phyloP scores from a whole-genome alignment of 768 basidiomycete species.

The Boletus rubropictus region DNA sequence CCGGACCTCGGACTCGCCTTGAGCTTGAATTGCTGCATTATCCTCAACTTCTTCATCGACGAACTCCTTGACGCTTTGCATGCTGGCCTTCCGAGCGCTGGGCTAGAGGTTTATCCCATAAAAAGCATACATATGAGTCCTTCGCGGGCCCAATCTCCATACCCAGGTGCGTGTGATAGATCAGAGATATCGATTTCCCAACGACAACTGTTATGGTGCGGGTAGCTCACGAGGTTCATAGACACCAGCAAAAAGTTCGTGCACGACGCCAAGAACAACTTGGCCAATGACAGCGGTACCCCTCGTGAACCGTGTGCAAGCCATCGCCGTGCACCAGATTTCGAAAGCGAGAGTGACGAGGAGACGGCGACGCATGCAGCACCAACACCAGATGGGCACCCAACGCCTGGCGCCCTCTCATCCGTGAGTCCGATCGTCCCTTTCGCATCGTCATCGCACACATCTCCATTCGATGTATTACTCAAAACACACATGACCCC shows the following conservation, averaged over 20 bases:
- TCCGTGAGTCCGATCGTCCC: constrained; percentile 13
- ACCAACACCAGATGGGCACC: not conserved
- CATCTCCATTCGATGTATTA: not conserved
- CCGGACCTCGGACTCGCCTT: too few species aligned
- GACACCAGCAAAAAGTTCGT: constrained; percentile 1
- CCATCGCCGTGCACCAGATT: not conserved
- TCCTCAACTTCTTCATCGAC: not conserved
- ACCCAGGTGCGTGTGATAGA: constrained; percentile 10
- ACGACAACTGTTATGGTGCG: not conserved
- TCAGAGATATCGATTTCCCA: not conserved
- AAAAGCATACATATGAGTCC: constrained; percentile 6
- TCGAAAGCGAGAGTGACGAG: constrained; percentile 15
- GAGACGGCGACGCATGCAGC: not conserved
- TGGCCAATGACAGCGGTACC: not conserved
- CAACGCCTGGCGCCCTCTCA: not conserved
- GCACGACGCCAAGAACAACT: constrained; percentile 9
- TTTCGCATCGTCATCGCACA: not conserved
- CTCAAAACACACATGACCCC: too few species aligned
- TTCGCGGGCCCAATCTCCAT: constrained; percentile 5
- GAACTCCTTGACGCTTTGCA: not conserved
- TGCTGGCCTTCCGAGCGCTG: not conserved
- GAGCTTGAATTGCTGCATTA: not conserved
- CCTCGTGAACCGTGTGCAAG: constrained; percentile 1
- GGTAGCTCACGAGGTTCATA: constrained; percentile 11
- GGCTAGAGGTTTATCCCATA: not conserved